Conservation (phyloP, 306 rosid species). For the Prinsepia uniflora region DNA sequence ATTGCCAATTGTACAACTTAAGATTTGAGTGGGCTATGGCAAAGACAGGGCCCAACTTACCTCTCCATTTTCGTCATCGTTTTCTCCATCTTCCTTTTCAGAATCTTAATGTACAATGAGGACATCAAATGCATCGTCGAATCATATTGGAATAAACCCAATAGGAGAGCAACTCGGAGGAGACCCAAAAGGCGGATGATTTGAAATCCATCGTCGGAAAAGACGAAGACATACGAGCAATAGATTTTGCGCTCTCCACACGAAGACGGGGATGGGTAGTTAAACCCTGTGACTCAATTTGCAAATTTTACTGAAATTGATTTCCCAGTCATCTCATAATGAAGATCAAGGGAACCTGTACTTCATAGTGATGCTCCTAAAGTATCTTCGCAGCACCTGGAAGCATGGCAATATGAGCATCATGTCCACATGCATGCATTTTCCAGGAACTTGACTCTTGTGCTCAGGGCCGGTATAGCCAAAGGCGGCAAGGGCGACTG, state of each 20-base stretch:
- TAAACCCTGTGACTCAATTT: conserved; percentile 47
- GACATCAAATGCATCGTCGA: conserved; percentile 69
- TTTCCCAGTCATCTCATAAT: no score
- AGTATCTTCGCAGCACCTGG: no score
- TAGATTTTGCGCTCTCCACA: conserved; percentile 28
- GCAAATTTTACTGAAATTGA: no score
- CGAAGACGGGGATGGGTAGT: conserved; percentile 58
- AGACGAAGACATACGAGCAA: conserved; percentile 29
- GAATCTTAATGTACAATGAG: conserved; percentile 75
- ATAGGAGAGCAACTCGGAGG: conserved; percentile 37
- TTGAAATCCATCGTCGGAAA: conserved; percentile 21
- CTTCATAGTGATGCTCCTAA: no score
- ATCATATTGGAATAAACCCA: conserved; percentile 37
- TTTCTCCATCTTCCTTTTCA: conserved; percentile 67
- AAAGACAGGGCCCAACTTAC: not conserved
- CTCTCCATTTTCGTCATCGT: conserved; percentile 55
- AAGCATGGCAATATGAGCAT: no score
- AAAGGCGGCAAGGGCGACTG: no score
- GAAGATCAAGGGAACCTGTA: no score
- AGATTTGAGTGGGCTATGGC: no score
- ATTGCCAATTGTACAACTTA: no score
- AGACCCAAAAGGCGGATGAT: conserved; percentile 36
- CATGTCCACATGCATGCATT: no score
- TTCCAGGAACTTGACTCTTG: no score
- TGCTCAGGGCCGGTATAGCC: no score